Evolutionary conservation across 495 filamentous ascomycete species (phyloP).

Genomic region (Hamigera avellanea): DNA sequence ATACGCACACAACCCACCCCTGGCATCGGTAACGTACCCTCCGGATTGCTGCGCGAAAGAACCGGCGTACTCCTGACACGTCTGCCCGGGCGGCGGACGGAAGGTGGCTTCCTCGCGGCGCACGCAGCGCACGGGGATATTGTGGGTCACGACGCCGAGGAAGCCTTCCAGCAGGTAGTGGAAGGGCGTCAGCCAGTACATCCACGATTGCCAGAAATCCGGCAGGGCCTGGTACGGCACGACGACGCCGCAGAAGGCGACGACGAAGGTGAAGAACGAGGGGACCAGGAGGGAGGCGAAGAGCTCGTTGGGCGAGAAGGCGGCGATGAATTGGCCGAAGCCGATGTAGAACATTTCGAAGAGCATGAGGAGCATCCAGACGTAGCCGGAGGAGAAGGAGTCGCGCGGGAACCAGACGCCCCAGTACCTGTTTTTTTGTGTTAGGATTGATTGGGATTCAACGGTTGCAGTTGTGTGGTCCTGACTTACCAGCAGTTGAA

Average conservation of each 20-base stretch:
- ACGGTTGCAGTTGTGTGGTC: too few relatives aligned
- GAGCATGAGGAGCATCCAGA: constrained; percentile 49
- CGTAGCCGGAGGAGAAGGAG: constrained; percentile 42
- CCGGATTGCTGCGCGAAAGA: constrained; percentile 29
- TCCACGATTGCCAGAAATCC: constrained; percentile 54
- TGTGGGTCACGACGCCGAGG: constrained; percentile 41
- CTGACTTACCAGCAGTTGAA: constrained; percentile 45
- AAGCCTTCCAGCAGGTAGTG: constrained; percentile 50
- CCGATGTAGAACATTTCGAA: constrained; percentile 65
- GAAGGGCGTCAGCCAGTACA: constrained; percentile 58
- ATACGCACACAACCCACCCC: constrained; percentile 41
- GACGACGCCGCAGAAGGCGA: constrained; percentile 53
- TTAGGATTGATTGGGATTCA: neutral
- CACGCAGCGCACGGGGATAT: constrained; percentile 42
- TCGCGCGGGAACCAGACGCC: constrained; percentile 41
- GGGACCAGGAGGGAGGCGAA: constrained; percentile 59
- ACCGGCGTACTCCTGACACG: constrained; percentile 40
- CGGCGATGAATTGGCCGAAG: constrained; percentile 66
- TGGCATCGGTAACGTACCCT: constrained; percentile 40
- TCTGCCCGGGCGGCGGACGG: constrained; percentile 35
- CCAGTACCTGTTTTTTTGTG: constrained; percentile 27
- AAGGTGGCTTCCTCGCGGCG: constrained; percentile 46
- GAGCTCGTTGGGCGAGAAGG: constrained; percentile 60
- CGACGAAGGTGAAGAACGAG: constrained; percentile 50
- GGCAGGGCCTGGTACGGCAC: constrained; percentile 44